Base-by-base conservation (phyloP, 495 filamentous ascomycete species). In the Trichoderma orchidacearum region DNA sequence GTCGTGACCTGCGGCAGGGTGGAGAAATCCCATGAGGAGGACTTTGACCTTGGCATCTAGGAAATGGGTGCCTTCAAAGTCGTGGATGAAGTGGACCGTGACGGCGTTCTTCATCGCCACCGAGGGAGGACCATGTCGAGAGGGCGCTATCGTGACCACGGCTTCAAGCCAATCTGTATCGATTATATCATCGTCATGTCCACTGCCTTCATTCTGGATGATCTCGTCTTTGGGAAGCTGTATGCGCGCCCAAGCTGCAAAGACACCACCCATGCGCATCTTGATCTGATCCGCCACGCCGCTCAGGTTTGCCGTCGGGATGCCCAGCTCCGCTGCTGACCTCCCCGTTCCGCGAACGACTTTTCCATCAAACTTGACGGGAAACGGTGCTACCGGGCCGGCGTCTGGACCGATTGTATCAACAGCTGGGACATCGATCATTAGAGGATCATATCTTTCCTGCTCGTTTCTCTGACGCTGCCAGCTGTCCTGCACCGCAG, bases 181-280 rank as follows among this genome's bases (percentile, higher is more conserved):
- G 5, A 59, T 15, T 23, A 27, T 27, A 13, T 48, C 21, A n/a
- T 36, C 34, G 3, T 53, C 32, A 2, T 62, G 63, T n/a, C n/a
- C 17, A 66, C 56, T 5, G 57, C 55, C 36, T 7, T 18, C 51
- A n/a, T 8, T 18, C n/a, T 32, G n/a, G 31, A 12, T 36, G 30
- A 11, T 38, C 5, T 62, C n/a, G n/a, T n/a, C n/a, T n/a, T n/a
- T 63, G 0, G 32, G 63, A 1, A 60, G 61, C 11, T 68, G 35
- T 15, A 81, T 53, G 28, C 74, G 66, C 3, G 74, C 73, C 81
- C 84, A 87, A 30, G 79, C 82, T 58, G 85, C 82, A 60, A 83
- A 86, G 41, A 82, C 71, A 0, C 84, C 84, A 27, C 69, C 68
- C 4, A 85, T 65, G 21, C 75, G 73, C 50, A 76, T 67, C 3